phyloP scores from a whole-genome alignment of 1,284 basidiomycete genomes.

The Vanrija sp. region DNA sequence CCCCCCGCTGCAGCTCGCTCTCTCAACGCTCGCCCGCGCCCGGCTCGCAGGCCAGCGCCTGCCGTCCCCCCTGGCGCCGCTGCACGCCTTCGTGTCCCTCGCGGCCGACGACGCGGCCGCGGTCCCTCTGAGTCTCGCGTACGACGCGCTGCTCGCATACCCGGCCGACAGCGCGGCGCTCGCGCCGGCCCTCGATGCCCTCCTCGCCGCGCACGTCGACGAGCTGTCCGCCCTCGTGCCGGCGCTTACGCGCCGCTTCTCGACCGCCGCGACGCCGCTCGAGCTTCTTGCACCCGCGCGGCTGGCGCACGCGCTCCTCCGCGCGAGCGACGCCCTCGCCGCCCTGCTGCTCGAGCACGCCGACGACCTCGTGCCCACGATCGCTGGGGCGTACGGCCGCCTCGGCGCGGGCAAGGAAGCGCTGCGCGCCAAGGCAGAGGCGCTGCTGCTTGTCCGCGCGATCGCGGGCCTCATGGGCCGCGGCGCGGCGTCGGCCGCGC shows the following conservation, averaged over 20 bases:
- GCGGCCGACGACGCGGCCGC: background rate
- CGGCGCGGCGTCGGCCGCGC: conserved; percentile 7
- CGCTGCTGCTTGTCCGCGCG: conserved; percentile 23
- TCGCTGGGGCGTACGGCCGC: conserved; percentile 20
- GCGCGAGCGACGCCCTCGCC: background rate
- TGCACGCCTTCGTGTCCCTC: conserved; percentile 10
- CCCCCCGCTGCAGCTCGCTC: background rate
- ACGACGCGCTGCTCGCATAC: conserved; percentile 18
- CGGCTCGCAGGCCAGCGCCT: conserved; percentile 2
- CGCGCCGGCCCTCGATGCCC: background rate
- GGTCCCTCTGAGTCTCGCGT: background rate
- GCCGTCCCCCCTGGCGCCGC: conserved; percentile 2
- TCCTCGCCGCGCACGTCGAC: background rate
- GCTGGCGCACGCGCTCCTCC: conserved; percentile 12
- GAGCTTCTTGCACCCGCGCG: conserved; percentile 2
- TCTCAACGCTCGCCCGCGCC: conserved; percentile 8
- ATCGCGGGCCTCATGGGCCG: conserved; percentile 15
- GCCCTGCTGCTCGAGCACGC: conserved; percentile 4
- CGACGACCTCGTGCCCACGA: conserved; percentile 20
- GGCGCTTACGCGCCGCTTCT: background rate
- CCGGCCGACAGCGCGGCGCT: conserved; percentile 7
- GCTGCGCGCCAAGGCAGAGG: conserved; percentile 20
- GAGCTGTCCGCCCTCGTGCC: background rate
- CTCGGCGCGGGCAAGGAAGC: conserved; percentile 5
- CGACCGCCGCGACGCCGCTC: background rate